Evolutionary conservation across 345 rosid genomes (phyloP), one percentile per base, ranked within the genome.

Genomic region (Chamaenerion angustifolium): DNA sequence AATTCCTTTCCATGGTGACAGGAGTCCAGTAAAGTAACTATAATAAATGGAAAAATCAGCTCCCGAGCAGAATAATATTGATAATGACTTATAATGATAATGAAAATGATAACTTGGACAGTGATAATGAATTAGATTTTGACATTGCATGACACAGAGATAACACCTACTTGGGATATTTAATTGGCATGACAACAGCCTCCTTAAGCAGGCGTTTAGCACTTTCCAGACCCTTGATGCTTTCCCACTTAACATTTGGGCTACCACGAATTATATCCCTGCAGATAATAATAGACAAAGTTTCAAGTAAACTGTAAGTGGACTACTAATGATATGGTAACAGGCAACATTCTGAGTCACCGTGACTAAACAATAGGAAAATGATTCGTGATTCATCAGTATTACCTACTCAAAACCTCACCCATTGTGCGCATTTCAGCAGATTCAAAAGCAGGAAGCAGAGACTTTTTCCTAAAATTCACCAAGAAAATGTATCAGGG

Each of bases 131-230:
- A 31, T 31, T 31, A 31, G 37, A 31, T 5, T 31, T 31, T 31
- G 37, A 31, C 37, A 31, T 31, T 31, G 37, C 37, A 31, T 31
- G 37, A 31, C 37, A 31, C 37, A 31, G 56, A 47, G 52, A 45
- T 43, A 43, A 48, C 47, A 82, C 85, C 61, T 71, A 92, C 98
- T 80, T 69, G 56, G 98, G 98, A 65, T 92, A 92, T 68, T 92
- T 92, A 45, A 92, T 92, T 49, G 98, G 98, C 98, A 92, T 92
- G 54, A 92, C 95, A 60, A 92, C 98, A 27, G 98, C 98, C 76
- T 92, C 98, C 69, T 92, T 92, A 56, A 92, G 85, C 59, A 92
- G 66, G 56, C 68, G 79, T 54, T 92, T 92, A 8, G 98, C 96
- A 55, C 68, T 92, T 60, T 82, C 93, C 47, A 92, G 57, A 21